A percentile compares a stretch with the other conserved stretches of the same genome.
Evolutionary conservation across 2,329 filamentous ascomycete genomes (phyloP).

Genomic region (Xylariaceae sp.): DNA sequence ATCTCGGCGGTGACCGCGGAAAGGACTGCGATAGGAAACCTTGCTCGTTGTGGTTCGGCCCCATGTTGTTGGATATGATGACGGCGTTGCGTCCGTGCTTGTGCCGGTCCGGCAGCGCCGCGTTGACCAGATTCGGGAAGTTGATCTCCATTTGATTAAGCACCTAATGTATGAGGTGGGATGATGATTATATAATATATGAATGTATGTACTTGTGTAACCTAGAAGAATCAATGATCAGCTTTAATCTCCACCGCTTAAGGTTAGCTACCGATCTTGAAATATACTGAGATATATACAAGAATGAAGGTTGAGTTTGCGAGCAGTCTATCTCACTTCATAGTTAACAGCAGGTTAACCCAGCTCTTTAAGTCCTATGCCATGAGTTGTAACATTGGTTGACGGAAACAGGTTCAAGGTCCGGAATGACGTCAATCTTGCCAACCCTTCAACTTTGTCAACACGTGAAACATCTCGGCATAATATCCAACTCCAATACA

Average conservation of each 20-base stretch:
- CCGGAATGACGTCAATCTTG: conserved; percentile 12
- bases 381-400: no score
- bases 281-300: neutral
- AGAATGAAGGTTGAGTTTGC: no score
- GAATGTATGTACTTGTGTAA: neutral
- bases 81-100: conserved; percentile 17
- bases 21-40: conserved; percentile 39
- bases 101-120: conserved; percentile 23
- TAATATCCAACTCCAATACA: no score
- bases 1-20: conserved; percentile 32
- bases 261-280: neutral
- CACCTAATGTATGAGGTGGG: neutral
- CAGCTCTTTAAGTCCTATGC: no score
- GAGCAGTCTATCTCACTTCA: no score
- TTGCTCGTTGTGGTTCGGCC: conserved; percentile 35
- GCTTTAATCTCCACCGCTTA: no score
- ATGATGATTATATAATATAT: no score
- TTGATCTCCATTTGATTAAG: conserved; percentile 25
- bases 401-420: conserved; percentile 10
- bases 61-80: conserved; percentile 15
- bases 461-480: no score
- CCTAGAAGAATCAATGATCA: no score
- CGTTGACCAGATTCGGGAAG: conserved; percentile 26
- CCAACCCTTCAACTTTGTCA: no score
- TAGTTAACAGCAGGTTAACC: no score